A percentile compares a stretch with the other conserved stretches of the same genome.
These are phyloP conservation scores for Phialophora chinensis DNA, from an alignment of 2,329 filamentous ascomycete genomes.

Conservation along the genomic window DNA sequence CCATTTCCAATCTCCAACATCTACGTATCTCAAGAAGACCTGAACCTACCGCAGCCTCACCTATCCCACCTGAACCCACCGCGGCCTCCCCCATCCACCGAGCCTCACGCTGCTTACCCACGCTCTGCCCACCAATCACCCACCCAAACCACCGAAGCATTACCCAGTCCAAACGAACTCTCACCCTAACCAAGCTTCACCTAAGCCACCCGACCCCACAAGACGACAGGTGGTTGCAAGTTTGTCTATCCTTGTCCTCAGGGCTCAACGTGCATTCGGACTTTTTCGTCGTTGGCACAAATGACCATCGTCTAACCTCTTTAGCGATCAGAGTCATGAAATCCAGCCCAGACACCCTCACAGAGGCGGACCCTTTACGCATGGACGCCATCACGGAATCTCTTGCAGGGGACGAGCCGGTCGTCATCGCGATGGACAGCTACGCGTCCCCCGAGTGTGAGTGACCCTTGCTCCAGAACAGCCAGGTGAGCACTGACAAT, in stretches of 20 bases:
- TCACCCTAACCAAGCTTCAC: neutral
- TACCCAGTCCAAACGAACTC: too few species aligned
- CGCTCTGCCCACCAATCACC: too few species aligned
- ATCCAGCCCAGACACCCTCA: neutral
- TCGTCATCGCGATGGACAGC: neutral
- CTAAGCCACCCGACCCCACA: neutral
- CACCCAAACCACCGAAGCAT: too few species aligned
- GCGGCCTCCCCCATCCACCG: too few species aligned
- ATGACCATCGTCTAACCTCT: neutral
- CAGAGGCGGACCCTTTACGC: neutral
- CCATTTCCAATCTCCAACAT: neutral
- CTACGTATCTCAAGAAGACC: neutral
- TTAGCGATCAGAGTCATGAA: neutral
- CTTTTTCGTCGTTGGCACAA: neutral
- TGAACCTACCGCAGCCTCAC: too few species aligned
- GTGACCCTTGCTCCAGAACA: too few species aligned
- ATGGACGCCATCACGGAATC: neutral
- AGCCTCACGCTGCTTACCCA: too few species aligned
- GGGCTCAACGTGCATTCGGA: neutral
- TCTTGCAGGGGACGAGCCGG: too few species aligned
- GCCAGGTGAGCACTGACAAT: too few species aligned
- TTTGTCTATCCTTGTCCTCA: neutral
- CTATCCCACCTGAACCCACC: too few species aligned
- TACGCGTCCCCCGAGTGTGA: too few species aligned
- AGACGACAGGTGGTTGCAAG: neutral